A percentile compares a stretch with the other conserved stretches of the same genome.
These are phyloP conservation scores for Exserohilum turcica DNA, from an alignment of 2,329 filamentous ascomycete species.

Conservation along the genomic window DNA sequence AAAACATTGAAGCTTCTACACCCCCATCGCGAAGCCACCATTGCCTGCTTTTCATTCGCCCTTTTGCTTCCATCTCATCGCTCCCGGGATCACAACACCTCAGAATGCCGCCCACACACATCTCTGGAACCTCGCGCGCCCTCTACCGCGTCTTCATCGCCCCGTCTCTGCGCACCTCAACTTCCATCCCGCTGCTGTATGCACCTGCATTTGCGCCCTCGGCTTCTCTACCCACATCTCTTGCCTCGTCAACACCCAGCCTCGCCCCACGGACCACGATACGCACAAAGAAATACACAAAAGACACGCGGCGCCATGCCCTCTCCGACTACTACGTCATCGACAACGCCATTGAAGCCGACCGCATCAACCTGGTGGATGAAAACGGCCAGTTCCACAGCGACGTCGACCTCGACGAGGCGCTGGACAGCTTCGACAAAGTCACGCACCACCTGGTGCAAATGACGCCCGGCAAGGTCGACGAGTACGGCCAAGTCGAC, in stretches of 20 bases:
- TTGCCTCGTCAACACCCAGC: conserved; percentile 6
- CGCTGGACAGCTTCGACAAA: conserved; percentile 56
- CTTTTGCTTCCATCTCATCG: not conserved
- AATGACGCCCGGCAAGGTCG: conserved; percentile 44
- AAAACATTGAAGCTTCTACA: conserved; percentile 7
- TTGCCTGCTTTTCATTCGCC: not conserved
- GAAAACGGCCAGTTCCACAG: conserved; percentile 44
- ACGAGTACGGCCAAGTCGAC: conserved; percentile 42
- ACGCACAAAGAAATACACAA: conserved; percentile 30
- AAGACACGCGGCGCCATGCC: conserved; percentile 43
- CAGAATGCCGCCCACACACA: conserved; percentile 38
- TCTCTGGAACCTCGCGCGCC: conserved; percentile 46
- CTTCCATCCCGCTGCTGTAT: conserved; percentile 25
- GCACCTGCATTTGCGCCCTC: conserved; percentile 24
- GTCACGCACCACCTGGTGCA: conserved; percentile 58
- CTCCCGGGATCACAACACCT: not conserved
- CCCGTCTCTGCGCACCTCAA: conserved; percentile 35
- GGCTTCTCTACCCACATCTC: conserved; percentile 6
- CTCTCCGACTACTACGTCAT: conserved; percentile 49
- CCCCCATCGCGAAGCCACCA: not conserved
- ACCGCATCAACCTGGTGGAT: conserved; percentile 53
- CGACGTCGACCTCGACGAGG: conserved; percentile 36
- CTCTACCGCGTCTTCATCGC: conserved; percentile 54
- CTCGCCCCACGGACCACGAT: conserved; percentile 20
- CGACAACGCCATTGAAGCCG: conserved; percentile 57